Evolutionary conservation across 164 flowering plant genomes (phyloP).

Genomic region (Piper longum): DNA sequence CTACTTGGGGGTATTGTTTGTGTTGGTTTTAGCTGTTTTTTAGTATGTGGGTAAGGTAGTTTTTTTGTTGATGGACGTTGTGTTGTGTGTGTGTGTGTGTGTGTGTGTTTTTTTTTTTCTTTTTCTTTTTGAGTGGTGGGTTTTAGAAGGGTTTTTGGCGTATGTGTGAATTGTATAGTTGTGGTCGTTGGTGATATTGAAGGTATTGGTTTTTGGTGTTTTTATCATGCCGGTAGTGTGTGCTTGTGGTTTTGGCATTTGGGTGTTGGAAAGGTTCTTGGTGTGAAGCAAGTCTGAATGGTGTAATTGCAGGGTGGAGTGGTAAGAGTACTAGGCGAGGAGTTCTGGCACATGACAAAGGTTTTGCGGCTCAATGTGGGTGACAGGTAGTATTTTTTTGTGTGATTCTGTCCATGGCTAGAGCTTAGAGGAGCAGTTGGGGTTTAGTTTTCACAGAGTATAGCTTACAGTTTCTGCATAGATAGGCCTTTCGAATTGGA

Average conservation of each 20-base stretch:
- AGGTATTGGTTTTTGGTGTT: no score
- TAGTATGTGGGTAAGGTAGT: not conserved
- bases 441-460: no score
- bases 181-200: no score
- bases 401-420: no score
- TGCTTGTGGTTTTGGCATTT: no score
- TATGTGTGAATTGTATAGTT: not conserved
- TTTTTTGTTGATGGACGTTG: not conserved
- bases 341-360: conserved; percentile 81
- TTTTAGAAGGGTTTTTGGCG: not conserved
- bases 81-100: not conserved
- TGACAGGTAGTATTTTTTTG: conserved; percentile 45
- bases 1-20: not conserved
- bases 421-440: no score
- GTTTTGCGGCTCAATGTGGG: conserved; percentile 49
- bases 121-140: not conserved
- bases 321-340: conserved; percentile 73
- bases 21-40: not conserved
- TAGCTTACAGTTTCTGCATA: no score
- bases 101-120: not conserved
- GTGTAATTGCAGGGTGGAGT: conserved; percentile 42
- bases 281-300: no score
- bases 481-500: no score
- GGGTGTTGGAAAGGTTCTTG: no score
- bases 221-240: no score